Evolutionary conservation across 2,329 filamentous ascomycete genomes (phyloP).

Genomic region (Aureobasidium pullulans): DNA sequence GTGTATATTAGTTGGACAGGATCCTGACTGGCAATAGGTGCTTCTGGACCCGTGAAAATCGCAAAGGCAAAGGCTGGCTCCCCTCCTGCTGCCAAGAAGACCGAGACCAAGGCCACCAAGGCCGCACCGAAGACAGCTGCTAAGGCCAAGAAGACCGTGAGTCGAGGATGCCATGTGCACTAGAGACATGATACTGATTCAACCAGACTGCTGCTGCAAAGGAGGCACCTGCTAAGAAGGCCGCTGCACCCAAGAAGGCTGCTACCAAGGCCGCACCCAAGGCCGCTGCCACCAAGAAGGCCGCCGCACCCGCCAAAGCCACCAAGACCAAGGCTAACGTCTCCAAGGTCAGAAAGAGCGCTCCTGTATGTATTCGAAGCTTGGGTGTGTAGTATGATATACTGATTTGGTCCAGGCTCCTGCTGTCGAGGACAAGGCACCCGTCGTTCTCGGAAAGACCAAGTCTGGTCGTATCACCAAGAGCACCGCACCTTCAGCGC

Average conservation of each 20-base stretch:
- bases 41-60: slow-evolving; percentile 87
- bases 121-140: slow-evolving; percentile 41
- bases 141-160: slow-evolving; percentile 24
- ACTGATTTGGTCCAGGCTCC: slow-evolving; percentile 42
- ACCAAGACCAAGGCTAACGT: slow-evolving; percentile 41
- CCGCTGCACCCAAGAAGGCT: slow-evolving; percentile 22
- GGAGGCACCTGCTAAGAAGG: slow-evolving; percentile 23
- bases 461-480: slow-evolving; percentile 83
- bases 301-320: slow-evolving; percentile 24
- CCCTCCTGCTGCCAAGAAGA: slow-evolving; percentile 25
- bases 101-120: slow-evolving; percentile 35
- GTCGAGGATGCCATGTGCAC: neutral
- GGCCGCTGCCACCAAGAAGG: slow-evolving; percentile 21
- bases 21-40: slow-evolving; percentile 45
- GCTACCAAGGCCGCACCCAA: slow-evolving; percentile 29
- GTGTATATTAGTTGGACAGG: neutral
- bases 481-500: slow-evolving; percentile 42
- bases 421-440: slow-evolving; percentile 60
- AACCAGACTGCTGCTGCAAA: slow-evolving; percentile 38
- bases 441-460: slow-evolving; percentile 66
- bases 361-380: slow-evolving; percentile 23
- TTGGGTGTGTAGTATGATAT: neutral
- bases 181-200: neutral
- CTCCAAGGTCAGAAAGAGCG: slow-evolving; percentile 38
- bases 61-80: slow-evolving; percentile 28